phyloP scores from a whole-genome alignment of 768 basidiomycete genomes.

The Leccinum boreale region DNA sequence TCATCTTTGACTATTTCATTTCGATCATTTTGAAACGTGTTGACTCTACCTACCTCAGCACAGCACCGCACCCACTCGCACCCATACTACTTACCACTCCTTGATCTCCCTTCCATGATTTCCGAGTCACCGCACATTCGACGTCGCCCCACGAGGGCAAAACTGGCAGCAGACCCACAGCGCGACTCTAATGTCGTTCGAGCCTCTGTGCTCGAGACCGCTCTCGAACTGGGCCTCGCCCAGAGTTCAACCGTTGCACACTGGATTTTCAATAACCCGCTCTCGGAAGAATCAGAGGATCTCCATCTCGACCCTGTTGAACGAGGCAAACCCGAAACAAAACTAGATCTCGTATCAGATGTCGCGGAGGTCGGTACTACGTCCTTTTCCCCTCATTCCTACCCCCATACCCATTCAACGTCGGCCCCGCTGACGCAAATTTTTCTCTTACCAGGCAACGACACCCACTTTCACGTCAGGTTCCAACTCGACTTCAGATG shows the following conservation, averaged over 20 bases:
- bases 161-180: neutral
- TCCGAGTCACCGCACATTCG: constrained; percentile 18
- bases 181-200: constrained; percentile 60
- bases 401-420: neutral
- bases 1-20: constrained; percentile 10
- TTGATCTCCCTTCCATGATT: constrained; percentile 17
- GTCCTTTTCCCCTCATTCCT: neutral
- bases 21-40: constrained; percentile 6
- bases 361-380: constrained; percentile 29
- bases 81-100: constrained; percentile 11
- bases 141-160: constrained; percentile 28
- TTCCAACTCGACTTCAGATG: constrained; percentile 43
- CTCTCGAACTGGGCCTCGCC: constrained; percentile 63
- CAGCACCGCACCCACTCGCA: neutral
- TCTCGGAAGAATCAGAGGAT: constrained; percentile 56
- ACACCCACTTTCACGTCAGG: constrained; percentile 38
- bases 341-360: constrained; percentile 14
- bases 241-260: constrained; percentile 57
- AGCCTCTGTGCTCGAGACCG: constrained; percentile 72
- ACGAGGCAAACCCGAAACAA: neutral
- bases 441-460: constrained; percentile 14
- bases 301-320: constrained; percentile 12
- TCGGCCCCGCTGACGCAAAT: constrained; percentile 9
- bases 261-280: constrained; percentile 69
- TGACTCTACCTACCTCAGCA: neutral